phyloP scores from a whole-genome alignment of 2,329 filamentous ascomycete genomes.

The Pseudogymnoascus sp. region DNA sequence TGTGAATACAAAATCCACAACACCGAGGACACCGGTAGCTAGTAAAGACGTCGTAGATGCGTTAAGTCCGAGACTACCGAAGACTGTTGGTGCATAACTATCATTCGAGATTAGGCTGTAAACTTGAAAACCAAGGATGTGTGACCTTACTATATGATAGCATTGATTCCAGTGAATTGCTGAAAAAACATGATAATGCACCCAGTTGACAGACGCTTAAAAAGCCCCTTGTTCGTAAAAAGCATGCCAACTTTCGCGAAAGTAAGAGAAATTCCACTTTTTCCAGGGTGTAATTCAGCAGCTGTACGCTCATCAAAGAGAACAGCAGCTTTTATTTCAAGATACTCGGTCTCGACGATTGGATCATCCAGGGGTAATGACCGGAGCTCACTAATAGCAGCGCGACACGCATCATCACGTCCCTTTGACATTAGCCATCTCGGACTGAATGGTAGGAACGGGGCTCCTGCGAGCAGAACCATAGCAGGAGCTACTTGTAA shows the following conservation, averaged over 20 bases:
- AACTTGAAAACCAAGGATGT: background rate
- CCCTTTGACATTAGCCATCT: slow-evolving; percentile 27
- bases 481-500: slow-evolving; percentile 18
- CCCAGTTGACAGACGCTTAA: slow-evolving; percentile 30
- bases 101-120: background rate
- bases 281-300: slow-evolving; percentile 35
- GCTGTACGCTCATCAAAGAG: slow-evolving; percentile 39
- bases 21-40: slow-evolving; percentile 61
- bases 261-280: background rate
- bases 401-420: slow-evolving; percentile 23
- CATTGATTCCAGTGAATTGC: slow-evolving; percentile 30
- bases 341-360: slow-evolving; percentile 21
- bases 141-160: slow-evolving; percentile 15
- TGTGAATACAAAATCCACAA: slow-evolving; percentile 58
- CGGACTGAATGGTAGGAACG: slow-evolving; percentile 19
- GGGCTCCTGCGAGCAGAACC: slow-evolving; percentile 13
- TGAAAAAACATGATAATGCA: slow-evolving; percentile 31
- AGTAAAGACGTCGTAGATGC: slow-evolving; percentile 44
- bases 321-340: slow-evolving; percentile 24
- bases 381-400: slow-evolving; percentile 20
- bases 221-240: slow-evolving; percentile 10
- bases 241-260: slow-evolving; percentile 10
- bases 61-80: slow-evolving; percentile 34
- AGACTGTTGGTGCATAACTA: slow-evolving; percentile 31
- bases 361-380: slow-evolving; percentile 18